phyloP scores from a whole-genome alignment of 257 asterid genomes.

The Nicotiana paniculata region DNA sequence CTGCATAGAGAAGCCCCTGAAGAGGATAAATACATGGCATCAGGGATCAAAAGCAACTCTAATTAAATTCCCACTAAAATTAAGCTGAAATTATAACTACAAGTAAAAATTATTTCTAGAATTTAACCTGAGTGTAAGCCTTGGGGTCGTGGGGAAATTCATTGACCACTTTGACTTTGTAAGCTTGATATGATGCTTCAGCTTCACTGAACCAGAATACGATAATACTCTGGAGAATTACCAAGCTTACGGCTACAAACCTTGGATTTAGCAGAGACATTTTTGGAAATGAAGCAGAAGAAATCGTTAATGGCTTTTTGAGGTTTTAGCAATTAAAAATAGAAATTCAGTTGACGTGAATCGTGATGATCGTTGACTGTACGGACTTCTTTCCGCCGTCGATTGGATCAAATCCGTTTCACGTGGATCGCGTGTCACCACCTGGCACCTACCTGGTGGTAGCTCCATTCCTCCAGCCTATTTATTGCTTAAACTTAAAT shows the following conservation, averaged over 20 bases:
- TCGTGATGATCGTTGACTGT: background rate
- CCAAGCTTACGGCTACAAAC: background rate
- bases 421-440: no score
- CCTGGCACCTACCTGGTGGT: no score
- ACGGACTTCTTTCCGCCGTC: background rate
- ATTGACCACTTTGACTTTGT: background rate
- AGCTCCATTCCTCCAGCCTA: no score
- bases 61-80: background rate
- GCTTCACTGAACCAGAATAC: background rate
- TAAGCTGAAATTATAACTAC: background rate
- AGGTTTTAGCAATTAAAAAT: background rate
- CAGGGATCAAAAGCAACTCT: background rate
- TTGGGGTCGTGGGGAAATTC: conserved; percentile 6
- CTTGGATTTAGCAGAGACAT: background rate
- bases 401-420: background rate
- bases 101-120: background rate
- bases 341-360: background rate
- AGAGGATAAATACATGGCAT: background rate
- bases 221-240: background rate
- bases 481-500: no score
- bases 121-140: conserved; percentile 5
- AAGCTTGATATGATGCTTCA: background rate
- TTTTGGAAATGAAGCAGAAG: background rate
- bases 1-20: conserved; percentile 90
- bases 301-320: background rate